These are phyloP conservation scores for Hagleromyces aurorensis DNA, from an alignment of 805 yeast genomes.

Conservation along the genomic window DNA sequence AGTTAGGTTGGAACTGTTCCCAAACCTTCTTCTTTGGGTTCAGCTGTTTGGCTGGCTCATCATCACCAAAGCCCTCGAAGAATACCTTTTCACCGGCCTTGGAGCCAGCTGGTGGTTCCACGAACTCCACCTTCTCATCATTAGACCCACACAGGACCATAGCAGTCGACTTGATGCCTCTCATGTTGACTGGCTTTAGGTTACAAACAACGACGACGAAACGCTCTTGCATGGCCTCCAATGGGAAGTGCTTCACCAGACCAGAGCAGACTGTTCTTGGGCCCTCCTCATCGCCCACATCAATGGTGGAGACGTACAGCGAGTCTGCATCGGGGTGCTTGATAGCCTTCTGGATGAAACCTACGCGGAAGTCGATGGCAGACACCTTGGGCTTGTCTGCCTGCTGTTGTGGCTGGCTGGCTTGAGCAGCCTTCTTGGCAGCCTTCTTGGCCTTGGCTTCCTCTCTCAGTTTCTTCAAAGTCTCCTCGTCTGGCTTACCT, in stretches of 20 bases:
- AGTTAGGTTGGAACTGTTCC: constrained; percentile 90
- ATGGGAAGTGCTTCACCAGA: constrained; percentile 75
- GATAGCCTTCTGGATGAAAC: constrained; percentile 91
- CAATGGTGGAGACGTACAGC: constrained; percentile 90
- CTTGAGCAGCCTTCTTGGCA: constrained; percentile 49
- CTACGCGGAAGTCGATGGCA: constrained; percentile 87
- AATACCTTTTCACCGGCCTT: constrained; percentile 94
- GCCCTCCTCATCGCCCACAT: constrained; percentile 92
- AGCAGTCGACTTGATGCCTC: constrained; percentile 91
- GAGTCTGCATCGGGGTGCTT: constrained; percentile 98
- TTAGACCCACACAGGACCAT: constrained; percentile 95
- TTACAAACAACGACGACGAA: constrained; percentile 87
- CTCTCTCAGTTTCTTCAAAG: constrained; percentile 40
- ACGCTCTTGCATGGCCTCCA: constrained; percentile 95
- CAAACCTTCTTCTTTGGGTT: constrained; percentile 98
- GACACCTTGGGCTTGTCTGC: constrained; percentile 72
- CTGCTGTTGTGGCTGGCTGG: constrained; percentile 37
- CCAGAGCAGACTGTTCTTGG: constrained; percentile 99
- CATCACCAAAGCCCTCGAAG: constrained; percentile 79
- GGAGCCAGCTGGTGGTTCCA: constrained; percentile 88
- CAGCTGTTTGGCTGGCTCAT: constrained; percentile 82
- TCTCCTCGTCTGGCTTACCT: constrained; percentile 43
- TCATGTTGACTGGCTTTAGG: constrained; percentile 95
- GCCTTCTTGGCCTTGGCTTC: constrained; percentile 54
- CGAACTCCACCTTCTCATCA: constrained; percentile 72